These are phyloP conservation scores for Phymatotrichopsis omnivora DNA, from an alignment of 2,329 filamentous ascomycete genomes.

Conservation along the genomic window DNA sequence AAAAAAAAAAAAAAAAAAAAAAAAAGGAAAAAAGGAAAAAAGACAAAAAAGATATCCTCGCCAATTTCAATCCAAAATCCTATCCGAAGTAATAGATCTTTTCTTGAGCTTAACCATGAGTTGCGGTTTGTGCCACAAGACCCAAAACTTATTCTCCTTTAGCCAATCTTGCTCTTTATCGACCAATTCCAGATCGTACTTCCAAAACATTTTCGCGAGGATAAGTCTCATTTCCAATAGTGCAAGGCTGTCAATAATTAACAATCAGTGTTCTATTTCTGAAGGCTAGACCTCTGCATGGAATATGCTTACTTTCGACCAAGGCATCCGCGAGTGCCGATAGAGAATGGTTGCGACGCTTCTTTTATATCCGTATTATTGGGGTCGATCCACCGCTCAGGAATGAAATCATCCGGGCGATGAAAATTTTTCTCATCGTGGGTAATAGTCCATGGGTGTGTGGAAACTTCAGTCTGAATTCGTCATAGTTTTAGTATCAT, in stretches of 20 bases:
- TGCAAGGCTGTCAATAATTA: constrained; percentile 30
- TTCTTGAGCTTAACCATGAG: too few relatives aligned
- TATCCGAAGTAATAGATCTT: too few relatives aligned
- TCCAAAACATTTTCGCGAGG: constrained; percentile 35
- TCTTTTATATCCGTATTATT: constrained; percentile 31
- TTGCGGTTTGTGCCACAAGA: constrained; percentile 37
- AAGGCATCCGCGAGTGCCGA: constrained; percentile 33
- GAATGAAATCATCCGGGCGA: constrained; percentile 34
- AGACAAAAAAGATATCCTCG: too few relatives aligned
- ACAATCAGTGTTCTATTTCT: too few relatives aligned
- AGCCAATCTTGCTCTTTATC: constrained; percentile 37
- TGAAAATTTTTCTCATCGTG: constrained; percentile 34
- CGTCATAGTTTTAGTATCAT: neutral
- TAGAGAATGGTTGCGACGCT: constrained; percentile 34
- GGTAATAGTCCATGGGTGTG: constrained; percentile 33
- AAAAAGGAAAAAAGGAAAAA: too few relatives aligned
- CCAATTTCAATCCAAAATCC: too few relatives aligned
- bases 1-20: too few relatives aligned
- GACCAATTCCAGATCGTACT: constrained; percentile 35
- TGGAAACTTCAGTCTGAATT: constrained; percentile 33
- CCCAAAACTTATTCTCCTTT: constrained; percentile 29
- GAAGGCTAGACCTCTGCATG: neutral
- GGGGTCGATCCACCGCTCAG: constrained; percentile 36
- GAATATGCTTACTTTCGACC: constrained; percentile 32
- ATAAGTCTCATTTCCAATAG: constrained; percentile 37